A percentile compares a stretch with the other conserved stretches of the same genome.
Evolutionary conservation across 2,329 filamentous ascomycete species (phyloP).

Genomic region (Domatiomyces globalis): DNA sequence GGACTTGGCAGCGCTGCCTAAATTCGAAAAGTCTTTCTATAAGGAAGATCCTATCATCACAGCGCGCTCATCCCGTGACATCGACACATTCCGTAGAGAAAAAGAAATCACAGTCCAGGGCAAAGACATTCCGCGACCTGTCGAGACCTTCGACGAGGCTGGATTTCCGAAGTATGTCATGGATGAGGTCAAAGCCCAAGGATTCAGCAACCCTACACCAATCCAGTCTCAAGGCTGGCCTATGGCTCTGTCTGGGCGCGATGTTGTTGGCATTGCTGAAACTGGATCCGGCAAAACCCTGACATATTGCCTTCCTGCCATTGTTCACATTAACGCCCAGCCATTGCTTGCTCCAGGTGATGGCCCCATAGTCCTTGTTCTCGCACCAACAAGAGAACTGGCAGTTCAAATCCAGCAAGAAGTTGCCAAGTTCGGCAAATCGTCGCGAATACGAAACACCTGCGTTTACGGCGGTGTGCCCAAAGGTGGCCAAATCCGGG

Average conservation of each 20-base stretch:
- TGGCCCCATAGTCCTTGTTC: slow-evolving; percentile 88
- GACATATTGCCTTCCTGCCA: slow-evolving; percentile 93
- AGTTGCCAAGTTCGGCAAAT: slow-evolving; percentile 97
- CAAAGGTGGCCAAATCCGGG: slow-evolving; percentile 91
- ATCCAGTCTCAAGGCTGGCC: slow-evolving; percentile 99
- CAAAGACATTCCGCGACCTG: slow-evolving; percentile 71
- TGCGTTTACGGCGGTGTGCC: slow-evolving; percentile 98
- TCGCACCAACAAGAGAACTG: slow-evolving; percentile 92
- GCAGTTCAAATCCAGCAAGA: slow-evolving; percentile 98
- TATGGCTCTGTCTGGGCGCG: slow-evolving; percentile 94
- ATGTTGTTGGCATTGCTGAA: slow-evolving; percentile 92
- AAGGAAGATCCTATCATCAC: slow-evolving; percentile 78
- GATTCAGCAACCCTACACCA: slow-evolving; percentile 81
- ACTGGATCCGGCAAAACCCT: slow-evolving; percentile 98
- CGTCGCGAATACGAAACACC: slow-evolving; percentile 93
- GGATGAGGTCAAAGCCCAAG: slow-evolving; percentile 96
- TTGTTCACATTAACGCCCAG: slow-evolving; percentile 99
- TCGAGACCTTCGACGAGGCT: slow-evolving; percentile 95
- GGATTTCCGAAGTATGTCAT: slow-evolving; percentile 95
- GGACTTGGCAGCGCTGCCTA: slow-evolving; percentile 68
- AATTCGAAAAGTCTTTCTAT: slow-evolving; percentile 99
- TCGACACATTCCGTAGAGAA: slow-evolving; percentile 75
- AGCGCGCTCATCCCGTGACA: slow-evolving; percentile 59
- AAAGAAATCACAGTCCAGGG: slow-evolving; percentile 76
- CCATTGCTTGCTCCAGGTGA: slow-evolving; percentile 89